A percentile compares a stretch with the other conserved stretches of the same genome.
Conservation (phyloP, 2,329 filamentous ascomycete species). For the Exserohilum rostratum region DNA sequence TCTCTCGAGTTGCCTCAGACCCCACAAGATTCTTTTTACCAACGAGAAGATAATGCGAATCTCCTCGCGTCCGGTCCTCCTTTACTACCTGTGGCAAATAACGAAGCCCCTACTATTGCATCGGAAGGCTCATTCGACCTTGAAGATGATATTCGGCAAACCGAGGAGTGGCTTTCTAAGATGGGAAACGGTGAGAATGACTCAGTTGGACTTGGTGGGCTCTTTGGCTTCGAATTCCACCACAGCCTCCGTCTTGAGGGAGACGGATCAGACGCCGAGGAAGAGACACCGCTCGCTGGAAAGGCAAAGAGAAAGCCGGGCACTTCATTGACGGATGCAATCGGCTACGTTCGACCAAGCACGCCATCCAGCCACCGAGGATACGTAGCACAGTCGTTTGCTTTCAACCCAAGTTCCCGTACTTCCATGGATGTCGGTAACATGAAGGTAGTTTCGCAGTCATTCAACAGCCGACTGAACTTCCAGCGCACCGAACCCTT, state of each 20-base stretch:
- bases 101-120: constrained; percentile 9
- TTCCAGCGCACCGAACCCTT: too few relatives aligned
- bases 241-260: constrained; percentile 1
- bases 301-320: not conserved
- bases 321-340: not conserved
- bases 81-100: not conserved
- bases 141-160: constrained; percentile 9
- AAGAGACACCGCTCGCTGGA: not conserved
- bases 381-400: not conserved
- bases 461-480: not conserved
- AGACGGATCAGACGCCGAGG: not conserved
- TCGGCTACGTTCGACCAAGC: too few relatives aligned
- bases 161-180: constrained; percentile 3
- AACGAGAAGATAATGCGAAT: not conserved
- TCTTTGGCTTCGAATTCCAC: constrained; percentile 13
- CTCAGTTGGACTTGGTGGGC: not conserved
- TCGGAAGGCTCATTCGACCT: constrained; percentile 5
- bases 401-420: not conserved
- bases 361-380: too few relatives aligned
- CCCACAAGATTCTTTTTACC: not conserved
- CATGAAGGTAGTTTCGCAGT: not conserved
- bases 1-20: not conserved
- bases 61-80: not conserved
- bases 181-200: constrained; percentile 1
- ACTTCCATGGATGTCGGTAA: not conserved